Conservation (phyloP, 2,329 filamentous ascomycete genomes). For the Emericellopsis cladophorae region DNA sequence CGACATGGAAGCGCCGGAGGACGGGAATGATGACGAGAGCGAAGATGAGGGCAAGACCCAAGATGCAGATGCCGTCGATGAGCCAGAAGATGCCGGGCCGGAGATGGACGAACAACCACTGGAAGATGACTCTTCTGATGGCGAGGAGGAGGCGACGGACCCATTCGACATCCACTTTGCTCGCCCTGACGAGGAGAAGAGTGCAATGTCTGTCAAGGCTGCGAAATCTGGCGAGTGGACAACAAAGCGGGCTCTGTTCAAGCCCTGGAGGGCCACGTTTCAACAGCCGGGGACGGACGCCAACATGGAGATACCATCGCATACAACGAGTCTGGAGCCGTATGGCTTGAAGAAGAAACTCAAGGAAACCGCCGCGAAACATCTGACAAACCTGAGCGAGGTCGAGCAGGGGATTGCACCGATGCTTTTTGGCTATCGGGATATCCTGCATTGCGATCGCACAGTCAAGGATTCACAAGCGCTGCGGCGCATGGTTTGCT, state of each 20-base stretch:
- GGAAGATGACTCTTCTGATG: slow-evolving; percentile 29
- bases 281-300: slow-evolving; percentile 26
- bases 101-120: slow-evolving; percentile 13
- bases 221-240: slow-evolving; percentile 38
- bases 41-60: slow-evolving; percentile 25
- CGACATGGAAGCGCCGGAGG: slow-evolving; percentile 4
- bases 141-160: slow-evolving; percentile 44
- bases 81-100: slow-evolving; percentile 7
- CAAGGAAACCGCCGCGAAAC: slow-evolving; percentile 35
- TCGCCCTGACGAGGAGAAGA: slow-evolving; percentile 46
- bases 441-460: slow-evolving; percentile 65
- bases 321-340: slow-evolving; percentile 25
- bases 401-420: slow-evolving; percentile 55
- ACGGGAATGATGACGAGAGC: slow-evolving; percentile 21
- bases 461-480: slow-evolving; percentile 54
- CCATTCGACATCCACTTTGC: slow-evolving; percentile 77
- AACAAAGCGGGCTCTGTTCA: slow-evolving; percentile 30
- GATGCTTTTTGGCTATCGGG: slow-evolving; percentile 69
- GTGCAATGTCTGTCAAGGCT: slow-evolving; percentile 39
- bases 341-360: slow-evolving; percentile 62
- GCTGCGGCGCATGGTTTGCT: slow-evolving; percentile 59
- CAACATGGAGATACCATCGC: slow-evolving; percentile 18
- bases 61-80: slow-evolving; percentile 19
- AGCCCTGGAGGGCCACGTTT: slow-evolving; percentile 33
- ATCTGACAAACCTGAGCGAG: slow-evolving; percentile 43